Conservation (phyloP, 441 rosid species). For the Capsella rubella region DNA sequence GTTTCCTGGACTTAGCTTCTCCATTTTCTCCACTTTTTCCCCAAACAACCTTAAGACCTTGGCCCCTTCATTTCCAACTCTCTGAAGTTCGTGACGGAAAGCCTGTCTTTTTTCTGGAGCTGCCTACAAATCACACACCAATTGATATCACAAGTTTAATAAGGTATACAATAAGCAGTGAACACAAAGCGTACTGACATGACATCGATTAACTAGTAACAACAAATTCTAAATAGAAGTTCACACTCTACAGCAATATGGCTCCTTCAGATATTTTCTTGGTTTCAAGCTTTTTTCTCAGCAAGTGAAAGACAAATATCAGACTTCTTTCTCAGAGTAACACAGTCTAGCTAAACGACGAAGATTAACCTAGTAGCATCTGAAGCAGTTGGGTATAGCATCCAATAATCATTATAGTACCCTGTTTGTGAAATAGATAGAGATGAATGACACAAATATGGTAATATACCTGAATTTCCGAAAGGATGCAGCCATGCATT, state of each 20-base stretch:
- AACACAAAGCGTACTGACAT: background rate
- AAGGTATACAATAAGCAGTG: background rate
- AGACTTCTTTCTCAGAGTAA: constrained; percentile 4
- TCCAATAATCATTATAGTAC: constrained; percentile 3
- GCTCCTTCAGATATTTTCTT: constrained; percentile 1
- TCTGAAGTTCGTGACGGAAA: constrained; percentile 70
- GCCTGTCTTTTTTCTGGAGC: constrained; percentile 78
- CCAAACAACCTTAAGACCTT: constrained; percentile 75
- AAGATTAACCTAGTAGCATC: constrained; percentile 1
- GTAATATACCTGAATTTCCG: constrained; percentile 72
- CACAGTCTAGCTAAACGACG: constrained; percentile 3
- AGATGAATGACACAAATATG: background rate
- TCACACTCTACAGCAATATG: constrained; percentile 6
- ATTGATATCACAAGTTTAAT: background rate
- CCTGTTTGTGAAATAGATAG: background rate
- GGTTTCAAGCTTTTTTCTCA: constrained; percentile 5
- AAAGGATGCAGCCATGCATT: constrained; percentile 79
- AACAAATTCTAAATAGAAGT: background rate
- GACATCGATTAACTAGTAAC: constrained; percentile 8
- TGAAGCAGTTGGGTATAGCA: background rate
- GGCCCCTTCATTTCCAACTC: constrained; percentile 83
- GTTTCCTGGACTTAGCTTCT: constrained; percentile 60
- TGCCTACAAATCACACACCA: constrained; percentile 58
- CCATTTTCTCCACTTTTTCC: constrained; percentile 79
- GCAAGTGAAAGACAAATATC: background rate